phyloP scores from a whole-genome alignment of 139 green algal species.

The Chlamydomonas sp. region DNA sequence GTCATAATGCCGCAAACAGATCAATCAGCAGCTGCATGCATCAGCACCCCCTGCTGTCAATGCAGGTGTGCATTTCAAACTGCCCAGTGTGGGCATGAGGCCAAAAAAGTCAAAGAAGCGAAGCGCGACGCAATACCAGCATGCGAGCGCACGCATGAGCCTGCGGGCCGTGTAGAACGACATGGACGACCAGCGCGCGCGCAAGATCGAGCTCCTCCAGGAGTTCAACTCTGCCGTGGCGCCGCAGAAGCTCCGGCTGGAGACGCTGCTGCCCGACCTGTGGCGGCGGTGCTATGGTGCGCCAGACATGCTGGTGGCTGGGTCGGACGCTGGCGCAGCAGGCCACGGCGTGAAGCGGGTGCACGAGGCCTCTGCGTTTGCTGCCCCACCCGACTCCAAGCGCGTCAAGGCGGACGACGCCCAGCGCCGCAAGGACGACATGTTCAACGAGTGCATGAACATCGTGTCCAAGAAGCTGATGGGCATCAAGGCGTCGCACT shows the following conservation, averaged over 20 bases:
- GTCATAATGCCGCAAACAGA: too few species aligned
- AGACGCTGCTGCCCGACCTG: background rate
- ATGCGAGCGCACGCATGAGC: background rate
- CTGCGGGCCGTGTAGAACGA: too few species aligned
- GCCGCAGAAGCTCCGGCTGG: slow-evolving; percentile 9
- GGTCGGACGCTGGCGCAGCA: background rate
- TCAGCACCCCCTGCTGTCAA: background rate
- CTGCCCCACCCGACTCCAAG: background rate
- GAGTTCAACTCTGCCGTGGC: slow-evolving; percentile 12
- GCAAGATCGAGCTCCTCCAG: background rate
- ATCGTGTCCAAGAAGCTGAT: slow-evolving; percentile 22
- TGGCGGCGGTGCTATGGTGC: background rate
- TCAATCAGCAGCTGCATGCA: background rate
- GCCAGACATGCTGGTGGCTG: background rate
- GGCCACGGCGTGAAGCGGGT: background rate
- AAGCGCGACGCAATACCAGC: background rate
- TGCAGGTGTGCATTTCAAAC: background rate
- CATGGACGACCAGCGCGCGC: slow-evolving; percentile 1
- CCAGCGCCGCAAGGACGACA: background rate
- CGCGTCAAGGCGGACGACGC: background rate
- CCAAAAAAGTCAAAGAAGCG: background rate
- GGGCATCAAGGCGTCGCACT: slow-evolving; percentile 22
- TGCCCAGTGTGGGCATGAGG: background rate
- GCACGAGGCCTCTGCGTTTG: background rate
- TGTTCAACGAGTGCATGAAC: slow-evolving; percentile 5